Conservation (phyloP, 768 basidiomycete species). For the Paxillus rubicundulus region DNA sequence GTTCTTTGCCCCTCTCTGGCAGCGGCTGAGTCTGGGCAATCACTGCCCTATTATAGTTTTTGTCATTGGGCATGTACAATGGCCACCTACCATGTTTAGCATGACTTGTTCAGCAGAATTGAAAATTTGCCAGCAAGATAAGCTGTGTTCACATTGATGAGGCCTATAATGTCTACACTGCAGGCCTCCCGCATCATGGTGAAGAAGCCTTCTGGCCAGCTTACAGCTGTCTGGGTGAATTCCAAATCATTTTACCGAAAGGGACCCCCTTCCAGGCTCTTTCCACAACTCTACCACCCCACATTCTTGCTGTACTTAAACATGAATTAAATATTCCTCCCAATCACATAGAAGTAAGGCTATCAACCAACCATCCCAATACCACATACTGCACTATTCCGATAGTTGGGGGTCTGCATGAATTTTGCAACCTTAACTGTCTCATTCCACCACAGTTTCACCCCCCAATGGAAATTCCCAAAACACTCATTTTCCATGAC, state of each 20-base stretch:
- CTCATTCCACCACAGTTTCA: neutral
- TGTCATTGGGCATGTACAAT: no score
- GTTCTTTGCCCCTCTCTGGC: no score
- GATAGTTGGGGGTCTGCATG: neutral
- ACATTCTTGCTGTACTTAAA: neutral
- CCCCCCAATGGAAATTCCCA: neutral
- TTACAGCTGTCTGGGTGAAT: neutral
- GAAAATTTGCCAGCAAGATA: neutral
- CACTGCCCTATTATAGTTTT: no score
- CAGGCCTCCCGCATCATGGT: neutral
- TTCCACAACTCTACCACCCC: slow-evolving; percentile 1
- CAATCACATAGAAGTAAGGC: neutral
- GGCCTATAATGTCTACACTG: neutral
- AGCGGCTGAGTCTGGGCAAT: no score
- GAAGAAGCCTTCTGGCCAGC: slow-evolving; percentile 3
- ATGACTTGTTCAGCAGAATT: neutral
- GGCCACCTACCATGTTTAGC: no score
- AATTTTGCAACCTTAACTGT: neutral
- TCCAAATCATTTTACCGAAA: neutral
- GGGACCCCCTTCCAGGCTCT: slow-evolving; percentile 1
- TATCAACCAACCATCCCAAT: neutral
- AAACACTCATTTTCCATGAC: slow-evolving; percentile 16
- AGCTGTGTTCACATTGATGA: neutral
- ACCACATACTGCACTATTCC: neutral
- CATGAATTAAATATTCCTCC: neutral